A percentile compares a stretch with the other conserved stretches of the same genome.
Evolutionary conservation across 805 yeast genomes (phyloP).

Genomic region (Metschnikowia cubensis): DNA sequence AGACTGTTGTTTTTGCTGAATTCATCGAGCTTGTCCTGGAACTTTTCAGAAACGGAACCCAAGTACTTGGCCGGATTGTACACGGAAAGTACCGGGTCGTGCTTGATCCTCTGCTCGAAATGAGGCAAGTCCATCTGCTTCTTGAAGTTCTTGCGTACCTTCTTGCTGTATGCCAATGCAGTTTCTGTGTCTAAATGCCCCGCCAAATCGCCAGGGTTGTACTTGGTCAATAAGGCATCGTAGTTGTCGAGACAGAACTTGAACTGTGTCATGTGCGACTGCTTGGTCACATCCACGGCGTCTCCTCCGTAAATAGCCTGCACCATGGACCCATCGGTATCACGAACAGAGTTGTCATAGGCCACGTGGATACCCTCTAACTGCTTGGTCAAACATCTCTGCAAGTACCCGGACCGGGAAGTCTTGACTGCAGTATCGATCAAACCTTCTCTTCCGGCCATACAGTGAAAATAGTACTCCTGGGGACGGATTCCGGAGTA

Average conservation of each 20-base stretch:
- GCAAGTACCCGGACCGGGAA: conserved; percentile 95
- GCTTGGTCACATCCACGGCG: conserved; percentile 88
- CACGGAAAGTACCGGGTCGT: conserved; percentile 84
- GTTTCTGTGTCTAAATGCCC: conserved; percentile 79
- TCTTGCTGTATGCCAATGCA: conserved; percentile 78
- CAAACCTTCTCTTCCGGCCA: conserved; percentile 99
- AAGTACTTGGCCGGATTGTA: conserved; percentile 85
- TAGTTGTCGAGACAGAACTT: conserved; percentile 90
- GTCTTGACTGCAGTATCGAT: conserved; percentile 99
- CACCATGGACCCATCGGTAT: conserved; percentile 87
- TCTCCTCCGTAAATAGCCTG: conserved; percentile 99
- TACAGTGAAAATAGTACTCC: conserved; percentile 98
- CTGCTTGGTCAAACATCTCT: conserved; percentile 97
- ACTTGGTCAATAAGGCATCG: conserved; percentile 78
- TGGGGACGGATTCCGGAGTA: conserved; percentile 97
- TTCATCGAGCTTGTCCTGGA: conserved; percentile 73
- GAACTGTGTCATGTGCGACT: conserved; percentile 90
- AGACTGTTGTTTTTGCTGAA: conserved; percentile 56
- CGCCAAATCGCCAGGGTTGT: conserved; percentile 71
- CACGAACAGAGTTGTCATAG: conserved; percentile 94
- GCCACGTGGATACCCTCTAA: conserved; percentile 93
- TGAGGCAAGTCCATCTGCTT: conserved; percentile 64
- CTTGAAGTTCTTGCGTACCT: conserved; percentile 65
- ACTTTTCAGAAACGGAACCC: conserved; percentile 90
- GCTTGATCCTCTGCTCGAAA: conserved; percentile 57